A percentile compares a stretch with the other conserved stretches of the same genome.
Conservation (phyloP, 208 protist genomes). For the Spongospora subterranea region DNA sequence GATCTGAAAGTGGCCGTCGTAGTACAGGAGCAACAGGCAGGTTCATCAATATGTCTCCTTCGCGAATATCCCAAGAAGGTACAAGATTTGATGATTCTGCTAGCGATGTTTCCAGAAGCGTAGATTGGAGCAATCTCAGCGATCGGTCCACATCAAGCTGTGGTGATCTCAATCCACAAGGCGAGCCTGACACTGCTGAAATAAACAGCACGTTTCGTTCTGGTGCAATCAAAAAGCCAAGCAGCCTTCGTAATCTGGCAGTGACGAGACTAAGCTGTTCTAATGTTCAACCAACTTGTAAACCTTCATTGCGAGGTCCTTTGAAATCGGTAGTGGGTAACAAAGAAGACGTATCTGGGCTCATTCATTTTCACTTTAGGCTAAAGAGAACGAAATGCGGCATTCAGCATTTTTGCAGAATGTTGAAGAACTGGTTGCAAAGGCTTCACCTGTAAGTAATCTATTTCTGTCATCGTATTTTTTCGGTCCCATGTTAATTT, state of each 20-base stretch:
- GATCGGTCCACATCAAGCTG: background rate
- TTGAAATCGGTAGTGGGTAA: background rate
- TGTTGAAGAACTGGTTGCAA: slow-evolving; percentile 41
- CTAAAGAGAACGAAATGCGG: background rate
- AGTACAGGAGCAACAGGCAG: background rate
- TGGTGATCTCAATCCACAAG: background rate
- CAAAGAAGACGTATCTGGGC: background rate
- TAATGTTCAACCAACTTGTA: background rate
- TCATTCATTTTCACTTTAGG: background rate
- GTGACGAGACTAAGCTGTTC: background rate
- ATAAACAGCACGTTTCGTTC: too few relatives aligned
- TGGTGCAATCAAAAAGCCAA: background rate
- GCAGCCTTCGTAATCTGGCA: background rate
- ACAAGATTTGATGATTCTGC: background rate
- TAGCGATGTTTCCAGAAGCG: slow-evolving; percentile 21
- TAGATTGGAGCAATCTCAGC: slow-evolving; percentile 9
- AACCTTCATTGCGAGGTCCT: background rate
- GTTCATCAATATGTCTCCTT: background rate
- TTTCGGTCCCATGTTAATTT: background rate
- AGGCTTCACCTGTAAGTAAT: background rate
- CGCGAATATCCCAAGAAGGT: background rate
- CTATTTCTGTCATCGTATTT: background rate
- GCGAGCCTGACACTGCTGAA: background rate
- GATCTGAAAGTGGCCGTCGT: background rate
- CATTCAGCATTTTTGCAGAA: slow-evolving; percentile 34